Percentiles rank a stretch among this genome's conserved stretches.
These are phyloP conservation scores for Schoenoplectus tabernaemontani DNA, from an alignment of 202 grass and related monocot species.

Conservation along the genomic window DNA sequence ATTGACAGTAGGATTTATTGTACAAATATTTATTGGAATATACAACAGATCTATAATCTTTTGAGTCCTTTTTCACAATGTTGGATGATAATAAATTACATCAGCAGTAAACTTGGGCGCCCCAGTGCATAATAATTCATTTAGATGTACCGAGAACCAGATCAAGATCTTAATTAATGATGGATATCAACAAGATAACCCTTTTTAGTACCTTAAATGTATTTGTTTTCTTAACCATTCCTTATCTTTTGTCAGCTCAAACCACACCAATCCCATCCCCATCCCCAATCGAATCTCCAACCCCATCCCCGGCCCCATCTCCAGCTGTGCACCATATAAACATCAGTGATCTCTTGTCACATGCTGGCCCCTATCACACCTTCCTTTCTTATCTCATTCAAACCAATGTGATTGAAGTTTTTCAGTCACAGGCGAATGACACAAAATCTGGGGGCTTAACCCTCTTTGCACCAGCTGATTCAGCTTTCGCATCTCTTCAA, in stretches of 20 bases:
- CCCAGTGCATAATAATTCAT: background rate
- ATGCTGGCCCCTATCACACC: conserved; percentile 71
- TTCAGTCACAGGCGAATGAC: conserved; percentile 73
- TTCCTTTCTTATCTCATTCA: conserved; percentile 79
- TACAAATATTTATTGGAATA: no score
- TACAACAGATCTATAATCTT: no score
- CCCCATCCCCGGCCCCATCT: conserved; percentile 37
- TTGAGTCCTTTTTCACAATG: background rate
- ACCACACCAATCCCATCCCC: conserved; percentile 25
- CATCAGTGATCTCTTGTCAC: conserved; percentile 52
- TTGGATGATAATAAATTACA: background rate
- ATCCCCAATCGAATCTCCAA: conserved; percentile 15
- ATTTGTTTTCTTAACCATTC: conserved; percentile 17
- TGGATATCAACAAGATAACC: conserved; percentile 8
- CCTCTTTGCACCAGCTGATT: conserved; percentile 74
- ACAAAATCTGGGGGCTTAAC: conserved; percentile 68
- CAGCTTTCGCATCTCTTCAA: conserved; percentile 64
- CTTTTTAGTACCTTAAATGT: conserved; percentile 18
- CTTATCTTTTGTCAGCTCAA: conserved; percentile 39
- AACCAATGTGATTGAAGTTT: conserved; percentile 70
- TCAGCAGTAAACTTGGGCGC: background rate
- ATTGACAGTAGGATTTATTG: no score
- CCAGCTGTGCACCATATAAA: conserved; percentile 56
- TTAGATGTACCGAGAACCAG: background rate
- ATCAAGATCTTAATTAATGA: conserved; percentile 12